These are phyloP conservation scores for Ogataea pignaliae DNA, from an alignment of 805 yeast species.

Conservation along the genomic window DNA sequence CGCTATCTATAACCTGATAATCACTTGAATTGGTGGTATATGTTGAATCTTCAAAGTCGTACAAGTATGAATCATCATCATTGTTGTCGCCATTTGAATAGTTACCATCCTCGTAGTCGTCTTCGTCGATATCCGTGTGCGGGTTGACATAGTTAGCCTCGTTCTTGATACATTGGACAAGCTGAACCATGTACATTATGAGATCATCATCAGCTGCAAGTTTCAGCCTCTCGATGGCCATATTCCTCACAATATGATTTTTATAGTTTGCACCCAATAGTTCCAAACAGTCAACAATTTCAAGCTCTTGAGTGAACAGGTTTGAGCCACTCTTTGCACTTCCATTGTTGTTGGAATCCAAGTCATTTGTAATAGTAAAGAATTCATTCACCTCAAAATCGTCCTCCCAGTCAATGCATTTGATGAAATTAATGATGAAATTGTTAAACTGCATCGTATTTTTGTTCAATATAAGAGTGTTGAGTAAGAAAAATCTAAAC, in stretches of 20 bases:
- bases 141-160: conserved; percentile 40
- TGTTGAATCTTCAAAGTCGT: conserved; percentile 22
- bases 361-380: conserved; percentile 36
- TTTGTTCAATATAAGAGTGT: conserved; percentile 37
- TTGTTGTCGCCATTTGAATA: not conserved
- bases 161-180: conserved; percentile 87
- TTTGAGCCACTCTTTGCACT: conserved; percentile 10
- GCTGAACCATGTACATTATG: conserved; percentile 75
- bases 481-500: conserved; percentile 75
- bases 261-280: conserved; percentile 73
- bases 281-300: conserved; percentile 51
- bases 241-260: conserved; percentile 69
- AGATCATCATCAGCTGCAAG: conserved; percentile 78
- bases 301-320: conserved; percentile 29
- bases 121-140: conserved; percentile 20
- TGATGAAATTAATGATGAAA: conserved; percentile 59
- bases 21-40: conserved; percentile 29
- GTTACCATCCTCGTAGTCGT: conserved; percentile 4
- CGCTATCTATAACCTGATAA: conserved; percentile 28
- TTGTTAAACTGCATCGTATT: conserved; percentile 33
- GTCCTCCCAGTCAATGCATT: conserved; percentile 86
- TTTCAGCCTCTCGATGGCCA: conserved; percentile 81
- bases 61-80: conserved; percentile 16
- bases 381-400: conserved; percentile 77
- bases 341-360: conserved; percentile 14